Conservation (phyloP, 192 early-diverging fungal species). For the Backusella luteola region DNA sequence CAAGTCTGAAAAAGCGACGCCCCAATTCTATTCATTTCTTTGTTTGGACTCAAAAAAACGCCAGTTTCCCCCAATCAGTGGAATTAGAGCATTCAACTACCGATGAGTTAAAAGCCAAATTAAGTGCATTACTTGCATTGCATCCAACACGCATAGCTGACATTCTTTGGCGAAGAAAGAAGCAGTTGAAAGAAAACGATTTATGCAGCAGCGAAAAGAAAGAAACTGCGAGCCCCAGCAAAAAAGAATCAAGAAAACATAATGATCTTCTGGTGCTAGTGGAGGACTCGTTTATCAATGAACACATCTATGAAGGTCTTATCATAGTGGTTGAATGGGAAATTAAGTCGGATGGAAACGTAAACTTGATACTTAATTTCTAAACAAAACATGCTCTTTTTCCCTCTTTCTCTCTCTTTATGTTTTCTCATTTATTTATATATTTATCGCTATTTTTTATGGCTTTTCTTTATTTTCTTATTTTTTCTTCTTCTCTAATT, state of each 20-base stretch:
- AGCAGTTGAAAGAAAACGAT: not conserved
- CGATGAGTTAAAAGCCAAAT: constrained; percentile 11
- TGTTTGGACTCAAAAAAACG: constrained; percentile 6
- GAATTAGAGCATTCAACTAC: constrained; percentile 8
- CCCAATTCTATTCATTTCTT: not conserved
- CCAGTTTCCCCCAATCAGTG: not conserved
- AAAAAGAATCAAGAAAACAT: not conserved
- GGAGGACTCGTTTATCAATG: constrained; percentile 21
- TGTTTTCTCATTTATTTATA: not conserved
- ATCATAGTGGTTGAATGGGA: constrained; percentile 25
- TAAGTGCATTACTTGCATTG: constrained; percentile 15
- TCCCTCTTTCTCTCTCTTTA: not conserved
- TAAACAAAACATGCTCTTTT: constrained; percentile 5
- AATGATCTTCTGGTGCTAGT: constrained; percentile 17
- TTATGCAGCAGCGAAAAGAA: not conserved
- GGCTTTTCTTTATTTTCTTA: not conserved
- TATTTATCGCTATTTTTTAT: constrained; percentile 1
- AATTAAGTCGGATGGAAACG: constrained; percentile 18
- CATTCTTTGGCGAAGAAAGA: constrained; percentile 18
- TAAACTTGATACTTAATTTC: constrained; percentile 22
- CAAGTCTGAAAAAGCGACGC: not conserved
- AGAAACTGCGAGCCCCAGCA: not conserved
- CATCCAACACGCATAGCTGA: constrained; percentile 9
- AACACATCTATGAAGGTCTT: constrained; percentile 16
- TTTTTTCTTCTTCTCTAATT: not conserved